phyloP scores from a whole-genome alignment of 257 asterid species.

The Nicotiana paniculata region DNA sequence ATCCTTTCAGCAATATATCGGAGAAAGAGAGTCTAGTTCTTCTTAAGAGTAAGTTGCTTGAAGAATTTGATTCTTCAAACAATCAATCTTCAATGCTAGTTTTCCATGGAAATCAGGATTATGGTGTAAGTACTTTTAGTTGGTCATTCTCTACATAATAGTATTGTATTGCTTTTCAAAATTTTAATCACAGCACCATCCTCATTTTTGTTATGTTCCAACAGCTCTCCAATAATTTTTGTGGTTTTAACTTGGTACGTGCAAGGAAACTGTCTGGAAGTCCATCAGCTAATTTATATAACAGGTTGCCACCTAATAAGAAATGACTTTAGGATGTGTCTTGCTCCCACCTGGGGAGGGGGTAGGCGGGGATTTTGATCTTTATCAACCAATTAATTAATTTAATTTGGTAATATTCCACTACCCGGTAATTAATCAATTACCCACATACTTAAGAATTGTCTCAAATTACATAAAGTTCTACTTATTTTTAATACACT shows the following conservation, averaged over 20 bases:
- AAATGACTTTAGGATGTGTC: too few species aligned
- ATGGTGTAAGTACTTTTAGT: constrained; percentile 33
- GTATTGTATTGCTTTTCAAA: background rate
- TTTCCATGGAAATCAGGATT: constrained; percentile 32
- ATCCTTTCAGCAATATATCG: constrained; percentile 40
- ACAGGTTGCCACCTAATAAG: too few species aligned
- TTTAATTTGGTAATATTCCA: too few species aligned
- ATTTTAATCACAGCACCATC: background rate
- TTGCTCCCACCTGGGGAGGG: too few species aligned
- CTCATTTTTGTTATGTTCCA: background rate
- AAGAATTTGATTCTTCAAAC: constrained; percentile 25
- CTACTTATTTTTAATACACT: too few species aligned
- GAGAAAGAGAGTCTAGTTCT: constrained; percentile 45
- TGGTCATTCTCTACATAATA: background rate
- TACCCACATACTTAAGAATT: too few species aligned
- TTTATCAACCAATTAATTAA: too few species aligned
- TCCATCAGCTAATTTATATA: constrained; percentile 10
- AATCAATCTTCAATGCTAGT: constrained; percentile 17
- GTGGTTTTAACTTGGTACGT: constrained; percentile 28
- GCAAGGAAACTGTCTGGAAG: constrained; percentile 24
- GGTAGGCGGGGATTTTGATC: too few species aligned
- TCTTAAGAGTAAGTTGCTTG: constrained; percentile 53
- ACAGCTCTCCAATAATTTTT: constrained; percentile 35
- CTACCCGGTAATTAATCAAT: too few species aligned
- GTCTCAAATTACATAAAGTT: too few species aligned